Percentiles rank a stretch among this genome's conserved stretches.
These are phyloP conservation scores for Brassica napus DNA, from an alignment of 345 rosid species.

Conservation along the genomic window DNA sequence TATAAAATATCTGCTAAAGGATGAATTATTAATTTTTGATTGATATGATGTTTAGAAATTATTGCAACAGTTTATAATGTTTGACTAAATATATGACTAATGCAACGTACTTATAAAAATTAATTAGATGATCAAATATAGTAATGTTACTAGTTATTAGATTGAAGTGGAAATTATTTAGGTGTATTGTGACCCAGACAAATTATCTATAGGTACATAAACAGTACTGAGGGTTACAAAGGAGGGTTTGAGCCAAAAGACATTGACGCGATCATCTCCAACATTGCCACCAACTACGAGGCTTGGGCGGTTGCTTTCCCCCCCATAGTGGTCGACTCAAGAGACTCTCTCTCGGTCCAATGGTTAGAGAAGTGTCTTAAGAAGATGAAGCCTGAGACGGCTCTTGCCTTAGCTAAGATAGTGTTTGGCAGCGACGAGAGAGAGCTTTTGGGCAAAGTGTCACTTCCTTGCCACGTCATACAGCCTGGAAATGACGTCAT, in stretches of 20 bases:
- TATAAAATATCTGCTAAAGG: background rate
- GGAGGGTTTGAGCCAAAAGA: slow-evolving; percentile 57
- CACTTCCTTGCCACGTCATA: slow-evolving; percentile 56
- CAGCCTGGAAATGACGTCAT: slow-evolving; percentile 51
- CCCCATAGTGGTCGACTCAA: slow-evolving; percentile 42
- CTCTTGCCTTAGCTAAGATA: slow-evolving; percentile 53
- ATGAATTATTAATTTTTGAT: background rate
- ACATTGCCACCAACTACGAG: slow-evolving; percentile 50
- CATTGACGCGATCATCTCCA: slow-evolving; percentile 44
- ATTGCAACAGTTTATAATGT: background rate
- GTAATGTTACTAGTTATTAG: background rate
- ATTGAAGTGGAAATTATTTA: slow-evolving; percentile 23
- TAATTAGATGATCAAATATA: background rate
- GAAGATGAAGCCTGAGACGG: slow-evolving; percentile 58
- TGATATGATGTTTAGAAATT: background rate
- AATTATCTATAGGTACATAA: slow-evolving; percentile 48
- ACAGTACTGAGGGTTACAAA: slow-evolving; percentile 53
- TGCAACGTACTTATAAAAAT: background rate
- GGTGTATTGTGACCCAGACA: slow-evolving; percentile 42
- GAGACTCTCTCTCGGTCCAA: slow-evolving; percentile 45
- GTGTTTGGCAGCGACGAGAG: slow-evolving; percentile 65
- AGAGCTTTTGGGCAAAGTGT: slow-evolving; percentile 48
- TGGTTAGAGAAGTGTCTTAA: slow-evolving; percentile 39
- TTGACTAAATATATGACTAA: slow-evolving; percentile 5
- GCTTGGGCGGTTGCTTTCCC: slow-evolving; percentile 56